phyloP scores from a whole-genome alignment of 2,329 filamentous ascomycete species.

The Fusarium nelsonii region DNA sequence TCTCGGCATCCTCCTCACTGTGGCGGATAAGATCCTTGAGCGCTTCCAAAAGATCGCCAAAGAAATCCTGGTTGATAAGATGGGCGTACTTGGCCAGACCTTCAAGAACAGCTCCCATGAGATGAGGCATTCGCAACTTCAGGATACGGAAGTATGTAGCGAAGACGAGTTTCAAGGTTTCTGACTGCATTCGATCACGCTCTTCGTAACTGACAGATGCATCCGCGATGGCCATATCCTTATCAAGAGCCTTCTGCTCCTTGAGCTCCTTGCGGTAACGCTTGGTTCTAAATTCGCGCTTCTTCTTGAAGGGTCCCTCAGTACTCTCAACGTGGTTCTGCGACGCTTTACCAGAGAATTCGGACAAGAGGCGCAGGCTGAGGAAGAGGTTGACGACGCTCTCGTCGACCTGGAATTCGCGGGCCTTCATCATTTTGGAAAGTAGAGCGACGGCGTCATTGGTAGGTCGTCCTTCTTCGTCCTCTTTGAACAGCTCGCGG shows the following conservation, averaged over 20 bases:
- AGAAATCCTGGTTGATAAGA: conserved; percentile 99
- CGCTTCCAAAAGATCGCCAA: conserved; percentile 93
- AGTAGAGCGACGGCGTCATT: conserved; percentile 87
- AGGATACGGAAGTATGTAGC: conserved; percentile 94
- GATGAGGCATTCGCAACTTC: conserved; percentile 81
- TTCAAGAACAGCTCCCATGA: conserved; percentile 98
- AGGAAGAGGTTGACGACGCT: conserved; percentile 91
- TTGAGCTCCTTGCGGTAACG: conserved; percentile 83
- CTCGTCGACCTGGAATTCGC: conserved; percentile 85
- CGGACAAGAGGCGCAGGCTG: conserved; percentile 86
- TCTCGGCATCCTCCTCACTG: conserved; percentile 69
- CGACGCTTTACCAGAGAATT: conserved; percentile 88
- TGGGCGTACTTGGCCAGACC: conserved; percentile 94
- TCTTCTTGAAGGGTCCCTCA: conserved; percentile 70
- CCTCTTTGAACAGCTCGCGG: conserved; percentile 84
- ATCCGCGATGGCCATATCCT: conserved; percentile 93
- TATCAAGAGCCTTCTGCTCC: conserved; percentile 88
- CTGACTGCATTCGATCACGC: conserved; percentile 91
- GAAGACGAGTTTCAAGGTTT: conserved; percentile 96
- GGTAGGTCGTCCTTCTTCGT: conserved; percentile 90
- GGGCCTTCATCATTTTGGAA: conserved; percentile 94
- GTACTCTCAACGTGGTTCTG: conserved; percentile 76
- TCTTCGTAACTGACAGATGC: conserved; percentile 93
- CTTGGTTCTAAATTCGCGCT: conserved; percentile 91
- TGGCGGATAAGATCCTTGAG: conserved; percentile 91